Evolutionary conservation across 371 early-diverging fungal genomes (phyloP).

Genomic region (Mortierella sp.): DNA sequence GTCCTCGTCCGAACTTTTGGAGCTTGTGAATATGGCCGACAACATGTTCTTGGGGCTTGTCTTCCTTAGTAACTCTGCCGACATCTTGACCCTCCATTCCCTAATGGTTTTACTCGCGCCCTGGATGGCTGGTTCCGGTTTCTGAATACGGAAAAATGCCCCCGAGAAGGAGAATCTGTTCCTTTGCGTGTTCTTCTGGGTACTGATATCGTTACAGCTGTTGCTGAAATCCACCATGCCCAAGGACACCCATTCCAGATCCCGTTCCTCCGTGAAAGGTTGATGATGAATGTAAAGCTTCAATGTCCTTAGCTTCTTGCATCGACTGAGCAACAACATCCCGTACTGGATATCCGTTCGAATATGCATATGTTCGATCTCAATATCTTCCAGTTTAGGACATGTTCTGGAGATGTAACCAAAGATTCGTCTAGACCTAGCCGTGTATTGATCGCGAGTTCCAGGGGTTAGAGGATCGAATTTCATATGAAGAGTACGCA

Average conservation of each 20-base stretch:
- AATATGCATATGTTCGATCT: background rate
- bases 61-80: background rate
- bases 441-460: background rate
- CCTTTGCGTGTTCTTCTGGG: background rate
- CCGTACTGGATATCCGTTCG: background rate
- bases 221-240: conserved; percentile 4
- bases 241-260: conserved; percentile 10
- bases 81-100: background rate
- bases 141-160: background rate
- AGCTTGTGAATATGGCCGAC: too few species aligned
- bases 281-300: background rate
- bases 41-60: background rate
- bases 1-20: too few species aligned
- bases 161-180: background rate
- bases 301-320: background rate
- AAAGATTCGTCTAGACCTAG: background rate
- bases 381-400: conserved; percentile 9
- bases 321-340: conserved; percentile 2
- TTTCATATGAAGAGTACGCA: conserved; percentile 3
- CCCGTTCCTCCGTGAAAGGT: background rate
- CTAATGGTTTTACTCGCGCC: conserved; percentile 4
- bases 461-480: background rate
- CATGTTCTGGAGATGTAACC: conserved; percentile 11
- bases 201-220: background rate
- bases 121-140: background rate